Base-by-base conservation (phyloP, 352 stramenopile genomes). In the Thalassiosira delicatula region DNA sequence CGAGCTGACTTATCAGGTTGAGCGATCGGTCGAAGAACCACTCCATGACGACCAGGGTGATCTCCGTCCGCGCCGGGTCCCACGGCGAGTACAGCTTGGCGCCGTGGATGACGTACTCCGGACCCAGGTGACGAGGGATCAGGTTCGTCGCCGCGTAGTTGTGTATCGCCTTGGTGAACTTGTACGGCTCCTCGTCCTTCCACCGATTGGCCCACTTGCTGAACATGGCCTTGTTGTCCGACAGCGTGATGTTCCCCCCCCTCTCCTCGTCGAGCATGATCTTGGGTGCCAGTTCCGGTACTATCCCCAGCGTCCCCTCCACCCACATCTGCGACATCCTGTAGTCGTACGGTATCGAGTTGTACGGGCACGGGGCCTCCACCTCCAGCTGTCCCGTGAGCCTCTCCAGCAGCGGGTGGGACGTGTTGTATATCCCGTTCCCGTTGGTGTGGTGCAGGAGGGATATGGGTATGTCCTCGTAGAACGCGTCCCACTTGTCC, bases 131-230 rank as follows among this genome's bases (percentile, higher is more conserved):
- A 9, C 80, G 56, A 56, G 85, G 83, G 19, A 92, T 88, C 59
- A 91, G 75, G 69, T 90, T 89, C 0, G 85, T 91, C 30, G 79
- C 76, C 49, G 85, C 88, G 29, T 90, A 90, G 46, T 92, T 91
- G 61, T 87, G 79, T 65, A 92, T 90, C 4, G 79, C 79, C 1
- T 59, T 60, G 23, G 83, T 91, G 65, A 87, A 88, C 62, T 88
- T 90, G 67, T 86, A 79, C 1, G 76, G 72, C 27, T 69, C 59
- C 19, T 84, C 62, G 23, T 78, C 70, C 51, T 83, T 70, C 72
- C 79, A 85, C 30, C 87, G 82, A 12, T 90, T 68, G 14, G 68
- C 79, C 75, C 74, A 85, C 30, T 79, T 88, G 12, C 61, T 80
- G 62, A 88, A 88, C 70, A 81, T 81, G n/a, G 73, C 69, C 12